These are phyloP conservation scores for Lasiodiplodia sp. DNA, from an alignment of 2,329 filamentous ascomycete species.

Conservation along the genomic window DNA sequence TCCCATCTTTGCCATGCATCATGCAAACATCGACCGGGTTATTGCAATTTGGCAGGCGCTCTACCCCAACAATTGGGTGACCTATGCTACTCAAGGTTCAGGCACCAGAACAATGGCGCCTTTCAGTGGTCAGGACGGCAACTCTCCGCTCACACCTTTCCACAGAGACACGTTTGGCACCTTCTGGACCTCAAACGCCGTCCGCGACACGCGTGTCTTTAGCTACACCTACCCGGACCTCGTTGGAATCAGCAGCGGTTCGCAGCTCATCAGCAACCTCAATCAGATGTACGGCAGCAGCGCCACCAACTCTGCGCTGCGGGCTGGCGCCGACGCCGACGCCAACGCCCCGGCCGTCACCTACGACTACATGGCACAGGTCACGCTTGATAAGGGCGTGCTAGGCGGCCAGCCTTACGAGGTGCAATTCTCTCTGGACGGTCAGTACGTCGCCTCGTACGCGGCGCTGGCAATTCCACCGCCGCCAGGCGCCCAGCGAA, in stretches of 20 bases:
- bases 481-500: conserved; percentile 34
- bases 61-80: conserved; percentile 73
- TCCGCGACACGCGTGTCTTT: conserved; percentile 38
- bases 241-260: conserved; percentile 34
- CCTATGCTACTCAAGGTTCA: conserved; percentile 49
- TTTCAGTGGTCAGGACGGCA: conserved; percentile 56
- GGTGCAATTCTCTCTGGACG: conserved; percentile 42
- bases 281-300: conserved; percentile 1
- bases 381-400: conserved; percentile 30
- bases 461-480: conserved; percentile 41
- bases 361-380: conserved; percentile 11
- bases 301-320: background rate
- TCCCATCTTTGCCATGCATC: conserved; percentile 61
- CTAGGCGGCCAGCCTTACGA: conserved; percentile 45
- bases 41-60: conserved; percentile 82
- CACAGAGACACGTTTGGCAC: conserved; percentile 35
- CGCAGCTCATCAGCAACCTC: background rate
- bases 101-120: conserved; percentile 52
- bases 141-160: conserved; percentile 52
- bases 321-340: background rate
- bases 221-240: conserved; percentile 49
- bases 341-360: background rate
- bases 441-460: conserved; percentile 43
- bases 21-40: conserved; percentile 46
- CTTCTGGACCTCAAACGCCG: conserved; percentile 44